Conservation (phyloP, 208 protist species). For the Eutreptiella sp. region DNA sequence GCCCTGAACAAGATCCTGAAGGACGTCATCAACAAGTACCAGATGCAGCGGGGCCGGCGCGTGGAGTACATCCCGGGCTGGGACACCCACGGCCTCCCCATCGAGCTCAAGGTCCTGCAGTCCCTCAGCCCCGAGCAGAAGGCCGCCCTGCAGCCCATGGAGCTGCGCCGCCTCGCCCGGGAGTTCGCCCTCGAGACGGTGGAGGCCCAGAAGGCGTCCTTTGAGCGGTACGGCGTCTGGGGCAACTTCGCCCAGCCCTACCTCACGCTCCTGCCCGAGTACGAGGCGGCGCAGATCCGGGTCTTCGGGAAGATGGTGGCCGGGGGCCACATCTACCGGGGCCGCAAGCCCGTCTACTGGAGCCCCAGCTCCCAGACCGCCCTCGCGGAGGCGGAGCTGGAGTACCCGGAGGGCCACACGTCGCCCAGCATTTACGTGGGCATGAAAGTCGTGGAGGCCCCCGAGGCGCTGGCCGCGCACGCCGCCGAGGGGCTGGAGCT, state of each 20-base stretch:
- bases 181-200: slow-evolving; percentile 73
- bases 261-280: slow-evolving; percentile 89
- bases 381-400: slow-evolving; percentile 77
- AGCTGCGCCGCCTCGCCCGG: too few species aligned
- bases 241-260: slow-evolving; percentile 97
- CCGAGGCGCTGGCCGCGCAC: slow-evolving; percentile 85
- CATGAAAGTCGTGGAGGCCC: slow-evolving; percentile 96
- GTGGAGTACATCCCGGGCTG: slow-evolving; percentile 98
- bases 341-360: slow-evolving; percentile 99
- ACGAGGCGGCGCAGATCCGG: slow-evolving; percentile 88
- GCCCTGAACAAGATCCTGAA: slow-evolving; percentile 99
- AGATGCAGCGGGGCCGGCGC: too few species aligned
- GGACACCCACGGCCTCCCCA: slow-evolving; percentile 97
- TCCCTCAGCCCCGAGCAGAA: too few species aligned
- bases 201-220: slow-evolving; percentile 93
- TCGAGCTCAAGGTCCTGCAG: slow-evolving; percentile 99
- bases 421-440: slow-evolving; percentile 98
- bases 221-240: slow-evolving; percentile 98
- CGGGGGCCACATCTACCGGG: slow-evolving; percentile 96
- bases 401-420: slow-evolving; percentile 56
- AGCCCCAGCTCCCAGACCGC: slow-evolving; percentile 96
- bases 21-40: slow-evolving; percentile 97
- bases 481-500: slow-evolving; percentile 80
- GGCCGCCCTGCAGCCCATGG: too few species aligned
- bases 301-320: slow-evolving; percentile 97